phyloP scores from a whole-genome alignment of 768 basidiomycete genomes.

The Auricularia cornea region DNA sequence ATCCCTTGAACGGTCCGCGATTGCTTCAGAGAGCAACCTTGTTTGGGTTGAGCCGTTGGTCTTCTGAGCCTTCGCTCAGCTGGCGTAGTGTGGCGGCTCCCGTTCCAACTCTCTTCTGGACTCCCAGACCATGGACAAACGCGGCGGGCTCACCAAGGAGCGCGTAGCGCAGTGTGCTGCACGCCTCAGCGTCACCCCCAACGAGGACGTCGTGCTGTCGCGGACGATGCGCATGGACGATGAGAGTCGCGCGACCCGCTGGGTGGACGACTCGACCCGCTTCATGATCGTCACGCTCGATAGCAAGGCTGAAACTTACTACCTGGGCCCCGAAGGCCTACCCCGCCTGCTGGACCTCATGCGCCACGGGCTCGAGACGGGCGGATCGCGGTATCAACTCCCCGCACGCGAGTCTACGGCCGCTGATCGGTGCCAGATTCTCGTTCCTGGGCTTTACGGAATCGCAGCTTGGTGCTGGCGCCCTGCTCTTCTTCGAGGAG shows the following conservation, averaged over 20 bases:
- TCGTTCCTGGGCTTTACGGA: slow-evolving; percentile 15
- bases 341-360: neutral
- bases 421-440: slow-evolving; percentile 7
- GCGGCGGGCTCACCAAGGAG: neutral
- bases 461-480: slow-evolving; percentile 12
- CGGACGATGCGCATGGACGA: neutral
- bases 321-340: neutral
- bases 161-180: neutral
- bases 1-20: too few relatives aligned
- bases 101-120: neutral
- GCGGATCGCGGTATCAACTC: neutral
- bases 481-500: slow-evolving; percentile 14
- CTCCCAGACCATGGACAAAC: neutral
- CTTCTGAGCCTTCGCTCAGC: too few relatives aligned
- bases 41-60: too few relatives aligned
- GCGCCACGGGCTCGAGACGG: neutral
- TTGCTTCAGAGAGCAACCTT: too few relatives aligned
- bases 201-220: neutral
- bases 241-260: neutral
- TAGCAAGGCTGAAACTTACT: neutral
- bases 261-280: neutral
- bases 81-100: too few relatives aligned
- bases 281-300: neutral
- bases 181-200: neutral
- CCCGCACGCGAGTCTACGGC: neutral